Base-by-base conservation (phyloP, 768 basidiomycete species). In the Leccinum longicurvipes region DNA sequence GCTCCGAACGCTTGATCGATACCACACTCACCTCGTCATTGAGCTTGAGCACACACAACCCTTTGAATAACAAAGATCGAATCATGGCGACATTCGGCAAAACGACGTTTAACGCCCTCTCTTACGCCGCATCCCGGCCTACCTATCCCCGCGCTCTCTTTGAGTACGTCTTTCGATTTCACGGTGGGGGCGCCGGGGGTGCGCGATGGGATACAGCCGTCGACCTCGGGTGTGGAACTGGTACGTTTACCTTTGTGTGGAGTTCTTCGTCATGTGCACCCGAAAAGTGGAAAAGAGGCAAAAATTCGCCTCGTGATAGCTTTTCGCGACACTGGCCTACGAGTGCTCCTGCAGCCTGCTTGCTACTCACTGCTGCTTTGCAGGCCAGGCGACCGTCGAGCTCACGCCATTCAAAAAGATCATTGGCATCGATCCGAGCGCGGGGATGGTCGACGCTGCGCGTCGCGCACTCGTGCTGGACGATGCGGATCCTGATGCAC, bases 211-310 rank as follows among this genome's bases (percentile, higher is more conserved):
- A 82, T 14, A 74, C 71, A 17, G 89, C 87, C 0, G 76, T 91
- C 0, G 91, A 94, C 62, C 67, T 92, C 2, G 91, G 92, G 4
- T 93, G 91, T 70, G 91, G 92, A 25, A 89, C 91, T n/a, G 88
- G 91, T 88, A 55, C 11, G 74, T 58, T 31, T 2, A 45, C 44
- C 29, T 12, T 45, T 28, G 4, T 44, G 17, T 32, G 17, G 47
- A 47, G 17, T 29, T 24, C 8, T 11, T 14, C 19, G 3, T 21
- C 41, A 4, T 3, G 3, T 39, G 7, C n/a, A 23, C 41, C 21
- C 19, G 41, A n/a, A 25, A 27, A 17, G 24, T 17, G 45, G 25
- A 15, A 25, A n/a, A 27, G 15, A 17, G 34, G 17, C 34, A 34
- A 36, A 17, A 14, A 32, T 0, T 32, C 15, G 10, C n/a, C 39